phyloP scores from a whole-genome alignment of 164 flowering plant species.

The Liquidambar formosana region DNA sequence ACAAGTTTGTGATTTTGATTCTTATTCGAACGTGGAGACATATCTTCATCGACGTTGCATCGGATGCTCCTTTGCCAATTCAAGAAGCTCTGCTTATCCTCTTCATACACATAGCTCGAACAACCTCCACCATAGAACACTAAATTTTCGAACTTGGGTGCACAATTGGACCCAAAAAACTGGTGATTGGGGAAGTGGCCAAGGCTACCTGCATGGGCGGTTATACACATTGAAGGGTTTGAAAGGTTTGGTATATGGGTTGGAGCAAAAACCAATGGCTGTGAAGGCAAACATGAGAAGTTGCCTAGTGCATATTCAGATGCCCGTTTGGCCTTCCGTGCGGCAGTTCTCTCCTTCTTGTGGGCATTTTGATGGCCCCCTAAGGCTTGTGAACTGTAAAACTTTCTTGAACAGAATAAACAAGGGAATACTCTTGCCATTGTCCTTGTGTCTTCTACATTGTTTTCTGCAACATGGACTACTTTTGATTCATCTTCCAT shows the following conservation, averaged over 20 bases:
- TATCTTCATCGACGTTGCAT: slow-evolving; percentile 5
- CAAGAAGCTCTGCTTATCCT: slow-evolving; percentile 38
- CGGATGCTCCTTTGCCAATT: slow-evolving; percentile 52
- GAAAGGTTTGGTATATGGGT: slow-evolving; percentile 26
- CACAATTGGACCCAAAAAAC: slow-evolving; percentile 51
- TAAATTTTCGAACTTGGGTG: slow-evolving; percentile 49
- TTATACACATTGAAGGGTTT: slow-evolving; percentile 49
- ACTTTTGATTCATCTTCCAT: slow-evolving; percentile 48
- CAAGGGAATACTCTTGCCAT: slow-evolving; percentile 71
- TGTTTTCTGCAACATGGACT: slow-evolving; percentile 13
- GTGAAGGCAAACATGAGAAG: slow-evolving; percentile 27
- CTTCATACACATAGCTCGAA: slow-evolving; percentile 23
- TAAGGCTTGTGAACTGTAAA: slow-evolving; percentile 88
- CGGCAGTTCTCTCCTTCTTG: slow-evolving; percentile 80
- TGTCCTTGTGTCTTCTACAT: slow-evolving; percentile 12
- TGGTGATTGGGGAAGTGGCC: slow-evolving; percentile 26
- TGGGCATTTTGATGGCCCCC: slow-evolving; percentile 98
- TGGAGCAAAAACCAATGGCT: slow-evolving; percentile 49
- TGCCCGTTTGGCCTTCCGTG: slow-evolving; percentile 68
- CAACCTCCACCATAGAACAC: slow-evolving; percentile 26
- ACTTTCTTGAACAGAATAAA: slow-evolving; percentile 76
- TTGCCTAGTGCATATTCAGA: slow-evolving; percentile 32
- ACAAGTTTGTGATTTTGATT: slow-evolving; percentile 14
- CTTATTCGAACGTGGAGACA: slow-evolving; percentile 1
- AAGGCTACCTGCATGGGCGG: slow-evolving; percentile 53